phyloP scores from a whole-genome alignment of 2,329 filamentous ascomycete species.

The Aureobasidium sp. region DNA sequence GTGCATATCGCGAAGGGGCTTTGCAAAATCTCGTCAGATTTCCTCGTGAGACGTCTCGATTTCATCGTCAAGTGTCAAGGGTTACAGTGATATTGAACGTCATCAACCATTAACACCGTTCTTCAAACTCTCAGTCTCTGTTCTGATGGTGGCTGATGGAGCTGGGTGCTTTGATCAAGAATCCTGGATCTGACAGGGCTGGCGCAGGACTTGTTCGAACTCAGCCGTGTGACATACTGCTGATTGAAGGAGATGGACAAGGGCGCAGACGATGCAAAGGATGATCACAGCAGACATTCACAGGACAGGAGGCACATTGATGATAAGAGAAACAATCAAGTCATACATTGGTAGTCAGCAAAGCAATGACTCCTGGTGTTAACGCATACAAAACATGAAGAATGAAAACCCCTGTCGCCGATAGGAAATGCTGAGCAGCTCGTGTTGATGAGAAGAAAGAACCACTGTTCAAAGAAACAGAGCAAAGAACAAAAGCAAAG shows the following conservation, averaged over 20 bases:
- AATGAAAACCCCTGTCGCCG: neutral
- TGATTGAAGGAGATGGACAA: neutral
- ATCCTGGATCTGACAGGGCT: neutral
- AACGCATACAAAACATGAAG: neutral
- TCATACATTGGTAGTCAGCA: neutral
- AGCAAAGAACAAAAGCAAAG: neutral
- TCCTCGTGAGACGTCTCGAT: neutral
- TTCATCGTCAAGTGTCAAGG: neutral
- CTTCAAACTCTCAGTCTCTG: neutral
- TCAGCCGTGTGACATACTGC: neutral
- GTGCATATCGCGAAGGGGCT: neutral
- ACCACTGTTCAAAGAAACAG: neutral
- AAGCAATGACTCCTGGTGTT: neutral
- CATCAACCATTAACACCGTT: neutral
- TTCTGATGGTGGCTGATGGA: neutral
- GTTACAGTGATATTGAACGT: neutral
- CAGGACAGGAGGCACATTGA: neutral
- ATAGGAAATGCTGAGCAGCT: neutral
- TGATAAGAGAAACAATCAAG: neutral
- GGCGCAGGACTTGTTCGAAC: neutral
- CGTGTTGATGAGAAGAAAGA: neutral
- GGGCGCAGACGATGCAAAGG: neutral
- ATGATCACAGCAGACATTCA: neutral
- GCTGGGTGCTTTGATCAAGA: neutral
- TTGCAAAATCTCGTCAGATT: neutral